Evolutionary conservation across 1,284 basidiomycete species (phyloP).

Genomic region (Ceratobasidium sp.): DNA sequence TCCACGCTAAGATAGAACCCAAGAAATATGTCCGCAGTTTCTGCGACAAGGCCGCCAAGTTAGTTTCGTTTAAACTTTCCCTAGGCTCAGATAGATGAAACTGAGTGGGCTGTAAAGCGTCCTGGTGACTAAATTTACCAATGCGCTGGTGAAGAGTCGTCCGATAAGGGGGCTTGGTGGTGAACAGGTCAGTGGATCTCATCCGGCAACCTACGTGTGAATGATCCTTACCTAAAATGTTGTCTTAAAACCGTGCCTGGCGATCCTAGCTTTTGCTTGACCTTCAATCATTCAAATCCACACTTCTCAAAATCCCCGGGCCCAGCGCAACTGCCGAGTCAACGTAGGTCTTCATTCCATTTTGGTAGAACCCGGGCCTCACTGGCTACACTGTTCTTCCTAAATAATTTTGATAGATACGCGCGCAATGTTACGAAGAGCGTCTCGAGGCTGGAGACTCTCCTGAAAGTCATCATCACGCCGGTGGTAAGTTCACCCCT

Average conservation of each 20-base stretch:
- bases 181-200: slow-evolving; percentile 76
- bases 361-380: slow-evolving; percentile 50
- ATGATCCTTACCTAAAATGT: background rate
- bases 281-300: slow-evolving; percentile 87
- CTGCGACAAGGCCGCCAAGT: slow-evolving; percentile 92
- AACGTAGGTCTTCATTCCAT: slow-evolving; percentile 45
- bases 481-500: slow-evolving; percentile 74
- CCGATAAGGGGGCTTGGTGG: slow-evolving; percentile 91
- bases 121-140: slow-evolving; percentile 86
- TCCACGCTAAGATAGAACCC: slow-evolving; percentile 84
- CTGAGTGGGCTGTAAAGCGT: slow-evolving; percentile 66
- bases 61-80: slow-evolving; percentile 19
- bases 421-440: slow-evolving; percentile 83
- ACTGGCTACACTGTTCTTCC: slow-evolving; percentile 42
- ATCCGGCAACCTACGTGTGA: background rate
- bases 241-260: background rate
- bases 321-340: slow-evolving; percentile 52
- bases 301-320: slow-evolving; percentile 84
- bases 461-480: slow-evolving; percentile 94
- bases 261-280: slow-evolving; percentile 87
- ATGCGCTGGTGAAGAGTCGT: slow-evolving; percentile 85
- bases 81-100: too few relatives aligned
- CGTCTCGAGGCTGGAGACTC: slow-evolving; percentile 84
- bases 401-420: slow-evolving; percentile 67
- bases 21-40: slow-evolving; percentile 94